These are phyloP conservation scores for Trypanosoma scelopori DNA, from an alignment of 208 protist species.

Conservation along the genomic window DNA sequence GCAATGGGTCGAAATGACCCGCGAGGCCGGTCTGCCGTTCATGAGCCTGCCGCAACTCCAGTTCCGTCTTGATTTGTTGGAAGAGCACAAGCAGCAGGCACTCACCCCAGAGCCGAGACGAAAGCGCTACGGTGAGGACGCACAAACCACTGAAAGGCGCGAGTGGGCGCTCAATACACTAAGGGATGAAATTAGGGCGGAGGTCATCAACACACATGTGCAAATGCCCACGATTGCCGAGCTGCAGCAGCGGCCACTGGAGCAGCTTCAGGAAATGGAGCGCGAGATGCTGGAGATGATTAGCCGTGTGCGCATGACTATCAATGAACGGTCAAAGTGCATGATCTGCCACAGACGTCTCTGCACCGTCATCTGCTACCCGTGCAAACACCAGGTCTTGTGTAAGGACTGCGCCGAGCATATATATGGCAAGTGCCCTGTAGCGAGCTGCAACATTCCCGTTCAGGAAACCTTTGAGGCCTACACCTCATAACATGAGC, in stretches of 20 bases:
- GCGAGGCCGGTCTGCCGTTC: conserved; percentile 53
- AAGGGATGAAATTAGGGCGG: conserved; percentile 33
- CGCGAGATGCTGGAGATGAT: conserved; percentile 80
- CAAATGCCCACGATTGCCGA: conserved; percentile 60
- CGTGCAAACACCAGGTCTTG: conserved; percentile 89
- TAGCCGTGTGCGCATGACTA: conserved; percentile 62
- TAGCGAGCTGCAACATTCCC: conserved; percentile 47
- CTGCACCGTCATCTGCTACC: conserved; percentile 88
- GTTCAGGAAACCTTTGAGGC: conserved; percentile 77
- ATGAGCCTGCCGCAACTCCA: conserved; percentile 73
- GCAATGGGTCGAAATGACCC: conserved; percentile 74
- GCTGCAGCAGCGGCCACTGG: conserved; percentile 44
- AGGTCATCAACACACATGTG: conserved; percentile 65
- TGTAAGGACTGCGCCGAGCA: conserved; percentile 78
- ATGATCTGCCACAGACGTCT: conserved; percentile 70
- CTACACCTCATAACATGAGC: conserved; percentile 53
- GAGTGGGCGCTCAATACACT: conserved; percentile 44
- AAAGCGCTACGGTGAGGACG: conserved; percentile 60
- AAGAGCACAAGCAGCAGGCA: conserved; percentile 85
- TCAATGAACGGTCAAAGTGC: conserved; percentile 86
- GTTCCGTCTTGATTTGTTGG: conserved; percentile 82
- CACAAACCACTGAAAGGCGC: conserved; percentile 34
- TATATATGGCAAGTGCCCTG: conserved; percentile 68
- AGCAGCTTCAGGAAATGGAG: conserved; percentile 85
- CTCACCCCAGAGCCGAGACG: conserved; percentile 47